Evolutionary conservation across 108 stramenopile genomes (phyloP).

Genomic region (Mayamaea pseudoterrestris): DNA sequence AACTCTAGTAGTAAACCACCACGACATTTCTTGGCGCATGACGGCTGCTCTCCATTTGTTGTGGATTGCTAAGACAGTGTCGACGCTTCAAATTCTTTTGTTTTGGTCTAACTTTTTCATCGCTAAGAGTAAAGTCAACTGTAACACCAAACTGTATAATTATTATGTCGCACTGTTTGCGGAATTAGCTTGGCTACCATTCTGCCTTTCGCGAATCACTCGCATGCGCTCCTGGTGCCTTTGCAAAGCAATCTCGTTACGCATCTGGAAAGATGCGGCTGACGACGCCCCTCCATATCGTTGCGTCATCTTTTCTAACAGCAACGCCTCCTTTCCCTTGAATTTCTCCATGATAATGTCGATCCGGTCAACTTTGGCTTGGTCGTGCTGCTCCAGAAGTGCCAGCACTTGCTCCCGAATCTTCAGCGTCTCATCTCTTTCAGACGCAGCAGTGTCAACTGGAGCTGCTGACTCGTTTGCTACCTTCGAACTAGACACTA

Average conservation of each 20-base stretch:
- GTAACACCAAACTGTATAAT: no score
- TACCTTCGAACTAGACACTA: conserved; percentile 6
- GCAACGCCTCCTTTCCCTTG: conserved; percentile 66
- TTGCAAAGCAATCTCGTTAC: conserved; percentile 55
- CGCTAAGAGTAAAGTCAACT: no score
- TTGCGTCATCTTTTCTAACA: conserved; percentile 78
- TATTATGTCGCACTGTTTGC: no score
- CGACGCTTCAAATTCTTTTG: no score
- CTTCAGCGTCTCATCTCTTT: conserved; percentile 26
- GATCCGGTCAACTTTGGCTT: conserved; percentile 67
- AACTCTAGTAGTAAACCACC: no score
- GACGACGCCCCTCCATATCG: conserved; percentile 45
- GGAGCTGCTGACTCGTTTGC: conserved; percentile 3
- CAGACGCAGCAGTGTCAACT: conserved; percentile 8
- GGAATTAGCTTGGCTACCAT: no score
- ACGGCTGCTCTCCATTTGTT: no score
- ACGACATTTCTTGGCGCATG: no score
- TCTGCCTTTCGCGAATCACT: conserved; percentile 22
- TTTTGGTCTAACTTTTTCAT: no score
- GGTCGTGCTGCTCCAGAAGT: conserved; percentile 71
- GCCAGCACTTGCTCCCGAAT: conserved; percentile 54
- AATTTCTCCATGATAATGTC: conserved; percentile 82
- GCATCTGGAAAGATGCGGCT: conserved; percentile 22
- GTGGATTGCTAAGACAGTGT: no score
- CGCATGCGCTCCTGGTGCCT: conserved; percentile 75